Evolutionary conservation across 805 yeast species (phyloP).

Genomic region (Suhomyces tanzawaensis): DNA sequence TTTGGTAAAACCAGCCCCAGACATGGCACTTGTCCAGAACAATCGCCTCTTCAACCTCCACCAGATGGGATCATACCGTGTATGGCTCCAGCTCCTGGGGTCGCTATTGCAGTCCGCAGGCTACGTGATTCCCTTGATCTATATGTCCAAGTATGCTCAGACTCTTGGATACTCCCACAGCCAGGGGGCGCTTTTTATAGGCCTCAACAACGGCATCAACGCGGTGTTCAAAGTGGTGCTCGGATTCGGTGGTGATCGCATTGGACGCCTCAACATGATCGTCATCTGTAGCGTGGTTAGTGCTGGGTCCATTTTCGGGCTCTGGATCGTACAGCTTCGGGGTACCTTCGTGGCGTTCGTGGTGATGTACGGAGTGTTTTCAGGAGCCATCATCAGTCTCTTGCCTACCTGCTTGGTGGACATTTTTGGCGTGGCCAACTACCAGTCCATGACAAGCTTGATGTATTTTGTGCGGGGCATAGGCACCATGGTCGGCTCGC

Average conservation of each 20-base stretch:
- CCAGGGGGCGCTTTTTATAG: slow-evolving; percentile 35
- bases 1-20: slow-evolving; percentile 13
- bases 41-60: slow-evolving; percentile 11
- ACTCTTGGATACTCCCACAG: slow-evolving; percentile 25
- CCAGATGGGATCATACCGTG: slow-evolving; percentile 18
- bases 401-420: slow-evolving; percentile 33
- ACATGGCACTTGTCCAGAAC: slow-evolving; percentile 6
- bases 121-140: slow-evolving; percentile 30
- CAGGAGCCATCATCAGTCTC: slow-evolving; percentile 33
- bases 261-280: slow-evolving; percentile 19
- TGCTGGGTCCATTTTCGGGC: slow-evolving; percentile 15
- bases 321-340: slow-evolving; percentile 20
- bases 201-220: slow-evolving; percentile 32
- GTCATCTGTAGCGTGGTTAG: slow-evolving; percentile 16
- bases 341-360: slow-evolving; percentile 28
- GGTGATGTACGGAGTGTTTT: slow-evolving; percentile 31
- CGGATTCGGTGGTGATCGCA: slow-evolving; percentile 17
- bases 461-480: slow-evolving; percentile 34
- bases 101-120: slow-evolving; percentile 34
- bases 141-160: slow-evolving; percentile 33
- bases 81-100: slow-evolving; percentile 17
- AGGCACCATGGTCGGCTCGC: slow-evolving; percentile 33
- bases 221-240: slow-evolving; percentile 19
- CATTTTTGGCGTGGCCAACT: slow-evolving; percentile 29
- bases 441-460: slow-evolving; percentile 31